Conservation (phyloP, 257 asterid species). For the Orobanche coerulescens region DNA sequence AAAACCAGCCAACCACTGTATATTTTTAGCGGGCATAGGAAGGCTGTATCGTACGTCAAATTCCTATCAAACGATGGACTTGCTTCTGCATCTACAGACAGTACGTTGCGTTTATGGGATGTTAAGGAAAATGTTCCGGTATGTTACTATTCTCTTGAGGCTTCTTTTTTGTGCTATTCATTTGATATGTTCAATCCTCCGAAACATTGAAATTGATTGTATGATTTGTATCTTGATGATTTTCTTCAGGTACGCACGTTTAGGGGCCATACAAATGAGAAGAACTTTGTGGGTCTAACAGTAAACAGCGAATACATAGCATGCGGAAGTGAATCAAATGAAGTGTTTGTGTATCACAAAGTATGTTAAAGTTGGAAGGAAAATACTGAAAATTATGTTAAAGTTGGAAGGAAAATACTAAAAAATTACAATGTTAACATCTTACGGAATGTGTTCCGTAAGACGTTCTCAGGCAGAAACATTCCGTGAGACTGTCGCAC, state of each 20-base stretch:
- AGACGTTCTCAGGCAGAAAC: too few species aligned
- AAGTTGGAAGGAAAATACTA: too few species aligned
- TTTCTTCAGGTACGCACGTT: constrained; percentile 56
- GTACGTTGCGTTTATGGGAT: constrained; percentile 85
- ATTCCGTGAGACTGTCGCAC: too few species aligned
- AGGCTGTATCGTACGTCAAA: constrained; percentile 84
- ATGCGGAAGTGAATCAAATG: constrained; percentile 88
- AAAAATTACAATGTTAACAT: too few species aligned
- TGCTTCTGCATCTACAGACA: constrained; percentile 93
- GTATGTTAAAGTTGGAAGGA: too few species aligned
- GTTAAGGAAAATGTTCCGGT: constrained; percentile 66
- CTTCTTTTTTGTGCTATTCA: not conserved
- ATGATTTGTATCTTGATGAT: constrained; percentile 2
- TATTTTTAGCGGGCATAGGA: constrained; percentile 69
- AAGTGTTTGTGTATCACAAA: constrained; percentile 78
- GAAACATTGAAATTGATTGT: too few species aligned
- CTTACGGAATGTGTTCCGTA: too few species aligned
- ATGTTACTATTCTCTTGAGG: constrained; percentile 23
- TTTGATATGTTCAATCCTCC: too few species aligned
- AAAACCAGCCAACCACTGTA: constrained; percentile 59
- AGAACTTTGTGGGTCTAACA: constrained; percentile 74
- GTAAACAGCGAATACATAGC: constrained; percentile 69
- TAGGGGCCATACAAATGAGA: constrained; percentile 76
- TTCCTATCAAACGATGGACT: constrained; percentile 65
- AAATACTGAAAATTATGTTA: too few species aligned